Conservation (phyloP, 208 protist genomes). For the Tritrichomonas foetus region DNA sequence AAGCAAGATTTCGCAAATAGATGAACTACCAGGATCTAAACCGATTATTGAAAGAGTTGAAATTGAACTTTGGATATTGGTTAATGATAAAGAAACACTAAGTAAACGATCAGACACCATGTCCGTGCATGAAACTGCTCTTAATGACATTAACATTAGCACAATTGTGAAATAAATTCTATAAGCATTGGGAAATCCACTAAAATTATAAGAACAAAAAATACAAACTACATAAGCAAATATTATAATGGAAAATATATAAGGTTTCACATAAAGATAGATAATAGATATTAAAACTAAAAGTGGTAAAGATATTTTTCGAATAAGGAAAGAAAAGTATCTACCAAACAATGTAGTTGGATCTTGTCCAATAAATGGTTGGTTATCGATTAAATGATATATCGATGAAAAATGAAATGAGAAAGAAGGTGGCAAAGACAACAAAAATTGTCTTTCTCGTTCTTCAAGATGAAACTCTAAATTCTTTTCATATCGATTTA, state of each 20-base stretch:
- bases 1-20: not conserved
- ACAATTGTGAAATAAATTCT: not conserved
- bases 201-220: not conserved
- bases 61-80: not conserved
- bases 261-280: not conserved
- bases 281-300: not conserved
- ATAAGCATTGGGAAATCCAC: not conserved
- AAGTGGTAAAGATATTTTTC: not conserved
- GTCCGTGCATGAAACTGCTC: not conserved
- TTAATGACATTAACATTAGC: not conserved
- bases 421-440: not conserved
- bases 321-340: not conserved
- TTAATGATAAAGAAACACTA: not conserved
- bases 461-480: not conserved
- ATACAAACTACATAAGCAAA: not conserved
- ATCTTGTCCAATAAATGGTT: not conserved
- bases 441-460: not conserved
- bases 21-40: not conserved
- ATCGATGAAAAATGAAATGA: not conserved
- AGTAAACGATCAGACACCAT: not conserved
- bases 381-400: not conserved
- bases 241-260: not conserved
- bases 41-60: not conserved
- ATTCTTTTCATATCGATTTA: not conserved
- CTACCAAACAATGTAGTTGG: not conserved